phyloP scores from a whole-genome alignment of 1,284 basidiomycete genomes.

The Boletus mariae region DNA sequence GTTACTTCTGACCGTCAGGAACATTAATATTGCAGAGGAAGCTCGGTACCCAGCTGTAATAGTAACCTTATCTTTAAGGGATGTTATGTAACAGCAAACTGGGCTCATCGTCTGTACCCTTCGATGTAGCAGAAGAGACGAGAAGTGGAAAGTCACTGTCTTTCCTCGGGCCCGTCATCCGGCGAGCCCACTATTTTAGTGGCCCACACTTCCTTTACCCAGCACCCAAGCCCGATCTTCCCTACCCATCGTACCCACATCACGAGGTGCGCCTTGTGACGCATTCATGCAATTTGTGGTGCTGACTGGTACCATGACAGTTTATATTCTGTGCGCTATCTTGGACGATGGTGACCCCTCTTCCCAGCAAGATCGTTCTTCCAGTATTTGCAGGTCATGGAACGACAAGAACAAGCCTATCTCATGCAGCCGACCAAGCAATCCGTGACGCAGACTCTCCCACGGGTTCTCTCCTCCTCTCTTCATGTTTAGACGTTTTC shows the following conservation, averaged over 20 bases:
- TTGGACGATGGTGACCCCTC: conserved; percentile 8
- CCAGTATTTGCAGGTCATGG: conserved; percentile 60
- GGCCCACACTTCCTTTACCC: neutral
- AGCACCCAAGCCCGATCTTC: neutral
- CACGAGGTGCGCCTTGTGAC: conserved; percentile 10
- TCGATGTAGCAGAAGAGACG: conserved; percentile 16
- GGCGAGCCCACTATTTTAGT: conserved; percentile 18
- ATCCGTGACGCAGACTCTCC: conserved; percentile 38
- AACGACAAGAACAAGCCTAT: conserved; percentile 35
- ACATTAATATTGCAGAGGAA: conserved; percentile 12
- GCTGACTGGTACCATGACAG: conserved; percentile 5
- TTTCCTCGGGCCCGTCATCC: conserved; percentile 13
- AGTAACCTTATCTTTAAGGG: conserved; percentile 22
- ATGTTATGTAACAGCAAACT: conserved; percentile 25
- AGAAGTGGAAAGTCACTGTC: conserved; percentile 22
- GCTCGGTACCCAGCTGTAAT: conserved; percentile 14
- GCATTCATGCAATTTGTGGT: neutral
- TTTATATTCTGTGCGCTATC: neutral
- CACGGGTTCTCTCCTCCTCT: conserved; percentile 42
- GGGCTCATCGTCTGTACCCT: conserved; percentile 3
- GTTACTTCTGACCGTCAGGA: conserved; percentile 9
- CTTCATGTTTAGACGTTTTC: conserved; percentile 49
- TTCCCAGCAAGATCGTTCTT: conserved; percentile 23
- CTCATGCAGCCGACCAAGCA: conserved; percentile 38
- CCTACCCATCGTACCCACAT: neutral